Base-by-base conservation (phyloP, 2,329 filamentous ascomycete genomes). In the Sclerotiophoma versabilis region DNA sequence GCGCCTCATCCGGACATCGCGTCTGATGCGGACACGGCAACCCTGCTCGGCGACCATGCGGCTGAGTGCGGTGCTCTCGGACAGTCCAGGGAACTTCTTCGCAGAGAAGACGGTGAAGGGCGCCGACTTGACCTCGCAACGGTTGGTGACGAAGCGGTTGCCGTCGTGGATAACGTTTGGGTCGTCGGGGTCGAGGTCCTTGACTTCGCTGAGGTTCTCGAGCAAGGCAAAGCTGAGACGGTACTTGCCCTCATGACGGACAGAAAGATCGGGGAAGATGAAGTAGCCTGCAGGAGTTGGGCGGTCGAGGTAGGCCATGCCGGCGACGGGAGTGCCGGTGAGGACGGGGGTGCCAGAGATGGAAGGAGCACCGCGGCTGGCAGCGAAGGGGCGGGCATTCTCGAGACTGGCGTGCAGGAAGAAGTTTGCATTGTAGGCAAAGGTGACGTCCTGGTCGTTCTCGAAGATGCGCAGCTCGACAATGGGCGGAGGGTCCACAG, bases 81-180 rank as follows among this genome's bases (percentile, higher is more conserved):
- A 89, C 54, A 98, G 80, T 15, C 93, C 95, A 14, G 95, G 95
- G 79, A 99, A 99, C 80, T 97, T 98, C 87, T 98, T 99, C 45
- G 95, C 95, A 66, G 93, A 97, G 80, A 84, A 98, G 34, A 98
- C 95, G 42, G 86, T 87, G 75, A 99, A 98, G 0, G 91, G 87
- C 11, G 83, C 79, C 0, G 95, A 96, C 80, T 93, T 92, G 67
- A 97, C 90, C 75, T 96, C 92, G 78, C 97, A 85, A 48, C 93
- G 85, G 79, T 92, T 93, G 69, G 92, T 89, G 60, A 96, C 90
- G 54, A 84, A 89, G 14, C 78, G 74, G 38, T 75, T 74, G 41
- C 72, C 63, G 42, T 74, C 76, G 19, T 75, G 74, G 54, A 78
- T 77, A 27, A 70, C 71, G 36, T 62, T 76, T 62, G 62, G 80